A percentile compares a stretch with the other conserved stretches of the same genome.
These are phyloP conservation scores for Solanum aculeatissimum DNA, from an alignment of 305 asterid genomes.

Conservation along the genomic window DNA sequence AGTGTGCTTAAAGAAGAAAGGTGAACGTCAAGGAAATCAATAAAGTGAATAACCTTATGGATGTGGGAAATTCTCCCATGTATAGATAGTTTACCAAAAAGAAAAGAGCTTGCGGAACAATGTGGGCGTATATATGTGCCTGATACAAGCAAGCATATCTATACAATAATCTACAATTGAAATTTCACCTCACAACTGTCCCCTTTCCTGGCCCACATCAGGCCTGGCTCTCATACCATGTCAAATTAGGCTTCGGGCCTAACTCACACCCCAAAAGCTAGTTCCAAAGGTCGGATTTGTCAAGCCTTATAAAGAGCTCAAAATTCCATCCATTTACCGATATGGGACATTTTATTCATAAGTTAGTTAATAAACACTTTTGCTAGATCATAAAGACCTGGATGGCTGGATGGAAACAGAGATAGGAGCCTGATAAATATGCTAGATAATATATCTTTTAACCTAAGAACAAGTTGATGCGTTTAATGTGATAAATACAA, in stretches of 20 bases:
- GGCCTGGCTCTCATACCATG: too few species aligned
- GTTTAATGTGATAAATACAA: background rate
- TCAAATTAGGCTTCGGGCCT: too few species aligned
- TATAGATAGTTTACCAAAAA: background rate
- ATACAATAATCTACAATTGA: too few species aligned
- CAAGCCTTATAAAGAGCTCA: background rate
- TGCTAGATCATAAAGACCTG: background rate
- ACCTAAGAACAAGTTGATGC: background rate
- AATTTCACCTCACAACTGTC: too few species aligned
- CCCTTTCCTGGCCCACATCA: too few species aligned
- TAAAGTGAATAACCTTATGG: background rate
- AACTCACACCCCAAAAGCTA: too few species aligned
- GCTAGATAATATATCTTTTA: background rate
- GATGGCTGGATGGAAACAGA: background rate
- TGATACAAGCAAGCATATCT: too few species aligned
- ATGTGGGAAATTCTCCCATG: background rate
- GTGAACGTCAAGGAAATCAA: background rate
- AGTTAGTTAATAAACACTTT: background rate
- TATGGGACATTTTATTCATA: background rate
- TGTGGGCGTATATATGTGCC: background rate
- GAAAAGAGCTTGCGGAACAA: background rate
- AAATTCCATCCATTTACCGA: background rate
- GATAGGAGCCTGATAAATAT: background rate
- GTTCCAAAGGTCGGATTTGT: too few species aligned
- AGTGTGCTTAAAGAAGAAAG: too few species aligned